A percentile compares a stretch with the other conserved stretches of the same genome.
Conservation (phyloP, 1,139 yeast species). For the Chernovozyma sophiae-reginae region DNA sequence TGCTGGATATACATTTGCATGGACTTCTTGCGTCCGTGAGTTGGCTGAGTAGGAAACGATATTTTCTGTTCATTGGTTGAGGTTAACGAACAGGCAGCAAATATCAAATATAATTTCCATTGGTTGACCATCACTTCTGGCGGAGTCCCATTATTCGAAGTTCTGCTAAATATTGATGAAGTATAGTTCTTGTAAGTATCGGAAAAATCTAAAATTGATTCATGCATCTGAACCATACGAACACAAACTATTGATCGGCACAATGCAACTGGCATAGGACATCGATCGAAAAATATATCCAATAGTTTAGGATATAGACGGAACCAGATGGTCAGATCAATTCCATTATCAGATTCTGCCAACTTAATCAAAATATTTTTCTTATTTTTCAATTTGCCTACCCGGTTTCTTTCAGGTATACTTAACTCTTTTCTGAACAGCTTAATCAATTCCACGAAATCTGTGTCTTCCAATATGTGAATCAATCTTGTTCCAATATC, state of each 20-base stretch:
- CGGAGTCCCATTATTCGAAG: constrained; percentile 29
- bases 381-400: constrained; percentile 59
- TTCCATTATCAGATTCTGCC: constrained; percentile 91
- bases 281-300: constrained; percentile 67
- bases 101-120: constrained; percentile 84
- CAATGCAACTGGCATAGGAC: constrained; percentile 92
- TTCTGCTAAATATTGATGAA: constrained; percentile 34
- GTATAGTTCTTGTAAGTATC: constrained; percentile 44
- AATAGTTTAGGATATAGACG: constrained; percentile 77
- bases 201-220: constrained; percentile 62
- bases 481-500: constrained; percentile 76
- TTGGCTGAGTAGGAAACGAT: constrained; percentile 56
- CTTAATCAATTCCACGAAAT: constrained; percentile 60
- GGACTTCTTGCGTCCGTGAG: constrained; percentile 68
- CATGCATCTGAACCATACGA: constrained; percentile 85
- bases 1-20: constrained; percentile 80
- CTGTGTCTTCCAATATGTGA: constrained; percentile 68
- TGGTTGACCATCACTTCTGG: constrained; percentile 79
- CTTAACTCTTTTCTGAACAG: constrained; percentile 63
- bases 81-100: constrained; percentile 89
- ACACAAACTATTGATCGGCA: constrained; percentile 92
- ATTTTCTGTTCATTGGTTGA: constrained; percentile 81
- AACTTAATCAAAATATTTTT: constrained; percentile 64
- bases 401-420: constrained; percentile 73
- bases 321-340: constrained; percentile 94